Base-by-base conservation (phyloP, 345 rosid genomes). In the Pugionium cornutum region DNA sequence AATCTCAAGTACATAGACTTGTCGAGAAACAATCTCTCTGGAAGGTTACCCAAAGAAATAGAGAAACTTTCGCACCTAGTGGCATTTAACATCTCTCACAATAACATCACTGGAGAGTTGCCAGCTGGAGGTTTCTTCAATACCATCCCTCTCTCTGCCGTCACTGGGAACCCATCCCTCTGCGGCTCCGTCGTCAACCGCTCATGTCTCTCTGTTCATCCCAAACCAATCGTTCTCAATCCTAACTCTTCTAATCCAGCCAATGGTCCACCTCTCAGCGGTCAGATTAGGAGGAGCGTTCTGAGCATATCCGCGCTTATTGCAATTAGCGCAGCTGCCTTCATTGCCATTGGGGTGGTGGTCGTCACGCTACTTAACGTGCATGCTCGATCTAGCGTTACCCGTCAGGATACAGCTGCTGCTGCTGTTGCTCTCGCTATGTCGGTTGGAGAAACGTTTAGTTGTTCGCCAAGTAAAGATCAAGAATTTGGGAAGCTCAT, bases 61-160 rank as follows among this genome's bases (percentile, higher is more conserved):
- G 78, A 81, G 41, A 83, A 88, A 69, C 96, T 92, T 39, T 84
- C 89, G 11, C 88, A 67, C 39, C 89, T 92, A 9, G 3, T 66
- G 18, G 74, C 75, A 39, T 92, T 92, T 69, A 89, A 92, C 79
- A 80, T 92, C 77, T 88, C 97, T 25, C 83, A 88, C 78, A 92
- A 92, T 76, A 71, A 9, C 75, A 78, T 92, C 67, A 79, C 77
- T 25, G 97, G 97, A 18, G 97, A 89, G 83, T 86, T 92, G 4
- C 98, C 97, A 1, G 84, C 83, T 42, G 97, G 97, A 27, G 90
- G 89, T 64, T 90, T 89, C 86, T 92, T 92, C 77, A 88, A 92
- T 79, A 85, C 88, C 35, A 88, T 92, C 65, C 80, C 97, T 41
- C 80, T 79, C 26, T 83, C 88, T 26, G 84, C 97, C 1, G 84